These are phyloP conservation scores for Mytilinidion resinicola DNA, from an alignment of 495 filamentous ascomycete species.

Conservation along the genomic window DNA sequence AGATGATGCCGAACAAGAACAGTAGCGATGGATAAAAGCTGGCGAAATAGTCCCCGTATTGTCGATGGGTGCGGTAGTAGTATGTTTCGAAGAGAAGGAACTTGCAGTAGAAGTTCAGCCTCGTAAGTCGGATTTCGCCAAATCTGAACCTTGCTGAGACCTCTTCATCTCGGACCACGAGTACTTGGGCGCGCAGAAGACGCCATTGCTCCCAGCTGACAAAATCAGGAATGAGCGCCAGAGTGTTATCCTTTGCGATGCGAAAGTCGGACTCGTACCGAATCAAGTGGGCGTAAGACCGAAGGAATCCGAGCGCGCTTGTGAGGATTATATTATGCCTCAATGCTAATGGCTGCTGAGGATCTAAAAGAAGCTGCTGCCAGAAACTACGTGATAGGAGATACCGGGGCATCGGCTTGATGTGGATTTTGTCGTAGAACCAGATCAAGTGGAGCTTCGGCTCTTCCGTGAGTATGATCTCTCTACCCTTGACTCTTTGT, in stretches of 20 bases:
- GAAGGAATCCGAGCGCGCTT: slow-evolving; percentile 8
- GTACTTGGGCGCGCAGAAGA: neutral
- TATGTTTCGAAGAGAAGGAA: slow-evolving; percentile 5
- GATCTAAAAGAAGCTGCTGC: neutral
- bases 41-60: slow-evolving; percentile 20
- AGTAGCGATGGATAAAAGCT: slow-evolving; percentile 4
- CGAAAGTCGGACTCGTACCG: slow-evolving; percentile 14
- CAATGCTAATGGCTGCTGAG: neutral
- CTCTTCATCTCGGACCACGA: neutral
- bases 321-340: neutral
- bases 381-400: slow-evolving; percentile 4
- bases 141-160: slow-evolving; percentile 22
- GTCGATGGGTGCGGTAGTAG: slow-evolving; percentile 6
- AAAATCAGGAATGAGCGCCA: neutral
- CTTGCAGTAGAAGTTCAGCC: slow-evolving; percentile 17
- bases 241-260: slow-evolving; percentile 4
- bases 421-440: neutral
- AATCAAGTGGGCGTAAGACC: slow-evolving; percentile 11
- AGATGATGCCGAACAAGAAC: slow-evolving; percentile 12
- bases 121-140: slow-evolving; percentile 24
- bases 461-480: slow-evolving; percentile 10
- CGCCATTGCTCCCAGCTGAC: neutral
- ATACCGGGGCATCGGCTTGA: slow-evolving; percentile 13
- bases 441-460: slow-evolving; percentile 7
- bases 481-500: neutral